Evolutionary conservation across 768 basidiomycete species (phyloP), one percentile per base, ranked within the genome.

Genomic region (Trametes coccinea): DNA sequence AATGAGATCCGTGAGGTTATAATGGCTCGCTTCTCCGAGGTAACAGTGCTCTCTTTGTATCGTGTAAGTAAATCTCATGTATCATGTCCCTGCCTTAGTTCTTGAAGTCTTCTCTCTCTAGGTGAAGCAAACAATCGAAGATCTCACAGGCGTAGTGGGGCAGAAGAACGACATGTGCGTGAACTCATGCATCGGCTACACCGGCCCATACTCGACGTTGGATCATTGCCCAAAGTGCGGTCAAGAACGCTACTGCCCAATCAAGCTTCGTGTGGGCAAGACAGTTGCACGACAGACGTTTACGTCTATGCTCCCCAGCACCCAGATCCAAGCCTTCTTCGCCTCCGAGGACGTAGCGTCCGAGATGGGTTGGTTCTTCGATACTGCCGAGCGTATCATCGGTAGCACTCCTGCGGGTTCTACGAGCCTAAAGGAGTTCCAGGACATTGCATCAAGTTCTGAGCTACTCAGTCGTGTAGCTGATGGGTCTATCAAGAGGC

Each of bases 351-450:
- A 43, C 5, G 16, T n/a, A 6, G 41, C 41, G 4, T 4, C 5
- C 13, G 58, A 67, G 0, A 71, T 79, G 70, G 27, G 37, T 0
- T 78, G 80, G 56, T 67, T 74, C 1, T 49, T 13, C 56, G 33
- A 37, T 5, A 47, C 45, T 5, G 45, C 45, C 11, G 3, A 3
- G 11, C 11, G n/a, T 6, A 47, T 47, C 45, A 47, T 47, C 27
- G n/a, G 16, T 9, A 43, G 16, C 14, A 43, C 45, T 6, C 45
- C 45, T 40, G 41, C 40, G 3, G 33, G 13, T 2, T 5, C 37
- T 6, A 33, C 8, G 8, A 17, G 13, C 40, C 54, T 45, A 4
- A n/a, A 8, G 16, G 14, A 31, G 27, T 45, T 17, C 22, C 2
- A 10, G 1, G 54, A 56, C n/a, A 17, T 45, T 29, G 30, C n/a